These are phyloP conservation scores for Albizia julibrissin DNA, from an alignment of 306 rosid species.

Conservation along the genomic window DNA sequence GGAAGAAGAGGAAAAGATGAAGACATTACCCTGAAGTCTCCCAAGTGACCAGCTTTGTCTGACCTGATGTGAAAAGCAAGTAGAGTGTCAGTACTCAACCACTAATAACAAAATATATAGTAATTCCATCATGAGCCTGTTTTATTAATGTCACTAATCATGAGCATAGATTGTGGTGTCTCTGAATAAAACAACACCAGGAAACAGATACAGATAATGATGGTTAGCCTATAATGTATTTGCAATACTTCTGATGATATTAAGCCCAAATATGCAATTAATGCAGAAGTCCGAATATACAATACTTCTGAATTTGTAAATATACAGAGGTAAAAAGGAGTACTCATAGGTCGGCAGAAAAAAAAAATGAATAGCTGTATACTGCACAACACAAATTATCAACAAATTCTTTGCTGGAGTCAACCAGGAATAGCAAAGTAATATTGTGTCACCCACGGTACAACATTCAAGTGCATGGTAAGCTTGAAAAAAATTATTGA, in stretches of 20 bases:
- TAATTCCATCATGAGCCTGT: neutral
- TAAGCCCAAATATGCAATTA: constrained; percentile 14
- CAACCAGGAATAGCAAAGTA: neutral
- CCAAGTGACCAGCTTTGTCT: constrained; percentile 28
- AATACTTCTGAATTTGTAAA: neutral
- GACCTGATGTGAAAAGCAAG: constrained; percentile 25
- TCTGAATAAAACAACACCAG: constrained; percentile 25
- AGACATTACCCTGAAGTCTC: constrained; percentile 41
- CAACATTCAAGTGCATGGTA: neutral
- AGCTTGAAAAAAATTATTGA: neutral
- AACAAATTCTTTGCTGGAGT: neutral
- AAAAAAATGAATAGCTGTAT: neutral
- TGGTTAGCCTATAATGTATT: neutral
- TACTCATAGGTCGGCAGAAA: neutral
- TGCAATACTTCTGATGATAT: neutral
- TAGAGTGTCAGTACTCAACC: constrained; percentile 17
- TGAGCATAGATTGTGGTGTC: neutral
- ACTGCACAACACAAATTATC: neutral
- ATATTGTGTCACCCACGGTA: neutral
- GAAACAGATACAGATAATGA: neutral
- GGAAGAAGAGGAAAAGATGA: constrained; percentile 52
- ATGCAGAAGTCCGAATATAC: neutral
- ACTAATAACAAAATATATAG: neutral
- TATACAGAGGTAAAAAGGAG: neutral
- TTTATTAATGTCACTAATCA: constrained; percentile 15